Evolutionary conservation across 192 early-diverging fungal species (phyloP), one percentile per base, ranked within the genome.

Genomic region (Hyaloraphidium curvatum): DNA sequence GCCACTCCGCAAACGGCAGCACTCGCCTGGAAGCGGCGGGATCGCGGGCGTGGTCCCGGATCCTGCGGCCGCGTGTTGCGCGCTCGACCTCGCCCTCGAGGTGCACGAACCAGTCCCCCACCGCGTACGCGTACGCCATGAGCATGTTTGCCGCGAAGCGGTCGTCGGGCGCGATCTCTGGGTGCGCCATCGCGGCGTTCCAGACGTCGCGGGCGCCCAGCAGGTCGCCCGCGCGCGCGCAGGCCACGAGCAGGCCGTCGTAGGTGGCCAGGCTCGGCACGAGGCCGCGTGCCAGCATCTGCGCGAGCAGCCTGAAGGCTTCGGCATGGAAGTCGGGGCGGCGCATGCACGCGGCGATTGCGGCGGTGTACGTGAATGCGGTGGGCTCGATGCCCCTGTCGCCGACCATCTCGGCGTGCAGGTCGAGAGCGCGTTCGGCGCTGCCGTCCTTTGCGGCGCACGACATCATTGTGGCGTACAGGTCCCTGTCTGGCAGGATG

Each of bases 391-490:
- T 65, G 4, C 67, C 62, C 30, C 71, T 62, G 7, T 74, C 73
- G 39, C 66, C 62, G 17, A 79, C 63, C 83, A 95, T 93, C 56
- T 94, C 86, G 53, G 78, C 74, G 68, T 90, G 93, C 40, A 97
- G 66, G 55, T 91, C 85, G 50, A 97, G 73, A 3, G 93, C 93
- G 31, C 71, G 67, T 57, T 97, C 93, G n/a, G 84, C 81, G 50
- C 92, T 77, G 31, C 75, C 73, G 28, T 75, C 78, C 59, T 81
- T 76, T 3, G 87, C 80, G 57, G 91, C 94, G 1, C 89, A 86
- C 55, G 83, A 78, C 30, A 97, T 86, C 91, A 97, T 94, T 23
- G 90, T 63, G 17, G 75, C 79, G 56, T 86, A 97, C 3, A 77
- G 74, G 0, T 78, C 73, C 48, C 82, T 77, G 58, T 89, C 83